Conservation (phyloP, 202 grass and related monocot species). For the Schoenoplectus triqueter region DNA sequence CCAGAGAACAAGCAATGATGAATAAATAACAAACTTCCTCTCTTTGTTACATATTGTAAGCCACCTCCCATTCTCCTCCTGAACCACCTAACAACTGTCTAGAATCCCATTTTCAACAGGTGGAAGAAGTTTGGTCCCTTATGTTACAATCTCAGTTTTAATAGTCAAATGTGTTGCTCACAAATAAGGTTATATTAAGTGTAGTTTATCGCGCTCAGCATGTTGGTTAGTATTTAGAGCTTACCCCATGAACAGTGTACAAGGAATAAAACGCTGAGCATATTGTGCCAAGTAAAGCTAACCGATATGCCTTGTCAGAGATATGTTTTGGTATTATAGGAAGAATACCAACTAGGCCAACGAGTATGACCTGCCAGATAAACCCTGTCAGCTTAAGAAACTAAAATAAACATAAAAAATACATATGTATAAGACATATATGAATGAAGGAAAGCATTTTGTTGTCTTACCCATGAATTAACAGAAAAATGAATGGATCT, state of each 20-base stretch:
- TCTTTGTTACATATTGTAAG: not conserved
- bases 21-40: not conserved
- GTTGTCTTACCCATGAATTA: conserved; percentile 80
- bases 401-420: not conserved
- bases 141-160: conserved; percentile 1
- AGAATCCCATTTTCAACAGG: not conserved
- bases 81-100: not conserved
- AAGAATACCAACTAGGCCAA: conserved; percentile 84
- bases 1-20: not conserved
- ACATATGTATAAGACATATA: not conserved
- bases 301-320: conserved; percentile 70
- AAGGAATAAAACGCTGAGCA: conserved; percentile 75
- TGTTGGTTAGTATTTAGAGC: conserved; percentile 28
- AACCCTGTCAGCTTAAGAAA: conserved; percentile 12
- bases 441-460: conserved; percentile 19
- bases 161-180: not conserved
- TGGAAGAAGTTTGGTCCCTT: not conserved
- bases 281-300: conserved; percentile 86
- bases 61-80: not conserved
- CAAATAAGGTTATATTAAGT: conserved; percentile 35
- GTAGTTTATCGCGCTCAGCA: conserved; percentile 17
- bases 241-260: conserved; percentile 75
- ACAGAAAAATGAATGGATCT: conserved; percentile 86
- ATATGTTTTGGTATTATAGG: conserved; percentile 68
- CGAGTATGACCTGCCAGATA: conserved; percentile 67